Base-by-base conservation (phyloP, 768 basidiomycete genomes). In the Trametes elegans region DNA sequence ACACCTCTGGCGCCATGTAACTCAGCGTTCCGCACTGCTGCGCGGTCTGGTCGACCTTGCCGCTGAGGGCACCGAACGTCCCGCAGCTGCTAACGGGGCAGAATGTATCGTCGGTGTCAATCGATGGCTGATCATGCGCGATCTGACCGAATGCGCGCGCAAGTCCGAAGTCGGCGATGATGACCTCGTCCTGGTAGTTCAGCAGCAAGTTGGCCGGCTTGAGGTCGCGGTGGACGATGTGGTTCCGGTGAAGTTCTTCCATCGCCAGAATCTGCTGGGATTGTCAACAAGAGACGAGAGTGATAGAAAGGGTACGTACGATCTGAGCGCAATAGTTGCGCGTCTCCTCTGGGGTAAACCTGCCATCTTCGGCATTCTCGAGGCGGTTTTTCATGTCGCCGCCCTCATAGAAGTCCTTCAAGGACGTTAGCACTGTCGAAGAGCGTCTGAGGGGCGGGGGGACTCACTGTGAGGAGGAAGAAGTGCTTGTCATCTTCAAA, bases 1-100 rank as follows among this genome's bases (percentile, higher is more conserved):
- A 72, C 14, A 77, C 70, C 59, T 78, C 76, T 1, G 76, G 76
- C 9, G 76, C 70, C 71, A 76, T 74, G 71, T 74, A 77, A 56
- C 72, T 72, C 14, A 72, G 73, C 39, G 76, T 77, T 27, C 76
- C 74, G 36, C 57, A 45, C 29, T 39, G 26, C 16, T 13, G 7
- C 26, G 14, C 28, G n/a, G 24, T 24, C 26, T 24, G 23, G 34
- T 31, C 36, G 9, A 14, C 49, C 10, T 23, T 41, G 13, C 21
- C 13, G 21, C 9, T 41, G 21, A 9, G 40, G 18, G 21, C 40
- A 24, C 7, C 26, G 21, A 5, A 11, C 19, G 21, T 23, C 34
- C 13, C 24, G 18, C 28, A 16, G 27, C 5, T 24, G 24, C 7
- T 23, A 19, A n/a, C n/a, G n/a, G n/a, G n/a, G n/a, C 24, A 41